These are phyloP conservation scores for Kodamaea ohmeri DNA, from an alignment of 1,139 yeast species.

Conservation along the genomic window DNA sequence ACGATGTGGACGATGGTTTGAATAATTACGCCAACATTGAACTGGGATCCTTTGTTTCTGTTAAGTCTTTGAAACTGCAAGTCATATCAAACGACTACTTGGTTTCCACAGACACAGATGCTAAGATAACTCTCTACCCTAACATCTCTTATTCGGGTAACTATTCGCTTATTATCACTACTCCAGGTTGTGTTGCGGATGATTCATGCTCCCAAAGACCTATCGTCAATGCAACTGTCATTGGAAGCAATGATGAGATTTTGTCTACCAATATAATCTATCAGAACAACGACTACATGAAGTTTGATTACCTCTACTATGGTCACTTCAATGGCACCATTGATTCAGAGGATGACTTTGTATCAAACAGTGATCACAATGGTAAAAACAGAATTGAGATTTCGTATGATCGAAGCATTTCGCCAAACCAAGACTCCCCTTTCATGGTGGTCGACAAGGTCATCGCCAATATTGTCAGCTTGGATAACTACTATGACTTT, in stretches of 20 bases:
- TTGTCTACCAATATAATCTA: conserved; percentile 50
- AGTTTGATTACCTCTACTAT: conserved; percentile 72
- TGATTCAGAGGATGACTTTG: conserved; percentile 7
- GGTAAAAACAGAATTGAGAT: conserved; percentile 53
- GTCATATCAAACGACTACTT: conserved; percentile 28
- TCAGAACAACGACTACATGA: conserved; percentile 77
- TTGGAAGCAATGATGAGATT: conserved; percentile 44
- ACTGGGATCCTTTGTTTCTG: conserved; percentile 35
- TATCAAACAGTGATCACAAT: conserved; percentile 21
- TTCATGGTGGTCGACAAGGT: conserved; percentile 75
- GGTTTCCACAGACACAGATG: conserved; percentile 30
- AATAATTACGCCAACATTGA: conserved; percentile 30
- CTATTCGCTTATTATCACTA: conserved; percentile 67
- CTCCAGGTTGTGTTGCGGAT: conserved; percentile 84
- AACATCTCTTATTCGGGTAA: conserved; percentile 72
- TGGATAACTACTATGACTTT: conserved; percentile 41
- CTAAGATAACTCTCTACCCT: conserved; percentile 62
- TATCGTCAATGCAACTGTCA: conserved; percentile 71
- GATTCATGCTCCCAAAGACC: conserved; percentile 70
- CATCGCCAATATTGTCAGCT: conserved; percentile 50
- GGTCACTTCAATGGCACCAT: conserved; percentile 63
- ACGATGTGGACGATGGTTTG: conserved; percentile 26
- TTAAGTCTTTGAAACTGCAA: conserved; percentile 20
- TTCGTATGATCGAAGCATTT: conserved; percentile 35
- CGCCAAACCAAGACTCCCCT: conserved; percentile 21